These are phyloP conservation scores for Pseudoscleropodium purum DNA, from an alignment of 225 moss, liverwort and hornwort species.

Conservation along the genomic window DNA sequence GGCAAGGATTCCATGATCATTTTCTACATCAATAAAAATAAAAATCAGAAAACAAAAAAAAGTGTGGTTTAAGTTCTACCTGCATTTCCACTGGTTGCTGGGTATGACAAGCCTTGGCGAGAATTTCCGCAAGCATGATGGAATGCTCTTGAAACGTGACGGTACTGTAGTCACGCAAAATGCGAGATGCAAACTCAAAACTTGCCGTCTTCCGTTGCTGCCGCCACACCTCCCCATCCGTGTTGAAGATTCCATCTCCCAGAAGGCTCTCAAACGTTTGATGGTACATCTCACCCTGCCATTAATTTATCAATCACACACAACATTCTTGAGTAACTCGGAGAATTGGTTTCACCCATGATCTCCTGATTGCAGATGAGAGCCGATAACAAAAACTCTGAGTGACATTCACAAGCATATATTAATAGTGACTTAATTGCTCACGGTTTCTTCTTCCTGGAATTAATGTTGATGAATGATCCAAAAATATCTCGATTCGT, in stretches of 20 bases:
- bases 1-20: background rate
- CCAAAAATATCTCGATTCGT: background rate
- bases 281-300: constrained; percentile 25
- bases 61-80: background rate
- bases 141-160: constrained; percentile 12
- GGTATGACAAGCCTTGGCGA: background rate
- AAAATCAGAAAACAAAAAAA: too few relatives aligned
- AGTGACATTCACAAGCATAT: background rate
- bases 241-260: constrained; percentile 42
- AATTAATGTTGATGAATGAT: background rate
- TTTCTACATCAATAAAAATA: too few relatives aligned
- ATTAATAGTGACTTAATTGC: background rate
- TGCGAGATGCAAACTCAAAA: constrained; percentile 25
- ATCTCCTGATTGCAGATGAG: too few relatives aligned
- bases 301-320: too few relatives aligned
- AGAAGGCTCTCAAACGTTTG: constrained; percentile 8
- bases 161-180: constrained; percentile 31
- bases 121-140: constrained; percentile 11
- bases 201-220: constrained; percentile 31
- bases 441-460: background rate
- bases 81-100: constrained; percentile 24
- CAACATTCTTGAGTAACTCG: background rate
- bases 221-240: constrained; percentile 39
- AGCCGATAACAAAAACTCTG: background rate
- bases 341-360: background rate